Evolutionary conservation across 331 rosid species (phyloP), one percentile per base, ranked within the genome.

Genomic region (Cydonia oblonga): DNA sequence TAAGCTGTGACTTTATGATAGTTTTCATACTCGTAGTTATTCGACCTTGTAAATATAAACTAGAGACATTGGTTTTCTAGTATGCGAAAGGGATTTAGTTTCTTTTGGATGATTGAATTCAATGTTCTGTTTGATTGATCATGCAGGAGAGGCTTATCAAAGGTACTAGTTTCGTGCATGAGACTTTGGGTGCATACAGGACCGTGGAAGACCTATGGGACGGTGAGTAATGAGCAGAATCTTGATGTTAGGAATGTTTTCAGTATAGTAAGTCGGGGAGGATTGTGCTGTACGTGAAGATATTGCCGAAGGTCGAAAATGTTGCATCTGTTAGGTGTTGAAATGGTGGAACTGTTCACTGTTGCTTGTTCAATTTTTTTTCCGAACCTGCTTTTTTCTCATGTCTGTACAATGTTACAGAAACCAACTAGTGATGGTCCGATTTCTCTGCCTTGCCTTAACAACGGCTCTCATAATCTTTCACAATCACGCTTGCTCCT

Each of bases 121-220:
- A 32, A 44, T 20, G 23, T 44, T 58, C 62, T 8, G 22, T 66
- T 5, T 6, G 46, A 15, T 9, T 59, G 42, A 40, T 40, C 15
- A n/a, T 40, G 81, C 97, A 84, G 96, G 97, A 79, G 63, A 91
- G 80, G 76, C 9, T 89, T 12, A 60, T 83, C 13, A 68, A 18
- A 12, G 93, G 85, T 6, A 7, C 11, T 15, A 14, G 0, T 0
- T 82, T 76, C 46, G 84, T 76, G 10, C 82, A 83, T 15, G 65
- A 79, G 66, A 82, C 78, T 61, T 73, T 65, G 26, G 86, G 85
- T 64, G 77, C 76, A n/a, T 92, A 85, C 72, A 84, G 68, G 69
- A 87, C 87, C 49, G 23, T 71, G 32, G 89, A 82, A 83, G 92
- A 89, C 40, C 82, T 88, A 5, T 92, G 88, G 92, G 96, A 88